Evolutionary conservation across 257 asterid genomes (phyloP), one percentile per base, ranked within the genome.

Genomic region (Solanum medicagineum): DNA sequence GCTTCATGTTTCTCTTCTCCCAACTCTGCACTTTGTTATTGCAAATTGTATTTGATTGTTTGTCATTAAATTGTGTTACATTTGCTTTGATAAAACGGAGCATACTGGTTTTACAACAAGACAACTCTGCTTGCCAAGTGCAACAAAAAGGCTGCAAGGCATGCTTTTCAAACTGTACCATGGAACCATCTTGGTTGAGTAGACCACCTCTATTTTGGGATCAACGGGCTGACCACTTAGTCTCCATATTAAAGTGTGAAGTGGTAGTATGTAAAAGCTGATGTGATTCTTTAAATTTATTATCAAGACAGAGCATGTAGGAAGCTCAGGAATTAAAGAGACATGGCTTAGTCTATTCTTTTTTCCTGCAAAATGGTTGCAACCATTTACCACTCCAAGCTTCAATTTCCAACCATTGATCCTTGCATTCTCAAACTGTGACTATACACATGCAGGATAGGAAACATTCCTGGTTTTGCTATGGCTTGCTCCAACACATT

Each of bases 401-500:
- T 77, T 53, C 49, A 16, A 53, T 51, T 51, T 77, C 65, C 63
- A 77, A 53, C 26, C 8, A 53, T 77, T 77, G 63, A 49, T 26
- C 63, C 60, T 24, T 68, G 12, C 36, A 65, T 49, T 62, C 59
- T 62, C 85, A 82, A 22, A 63, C 77, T 44, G 62, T 82, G 55
- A 44, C 13, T 80, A 62, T 84, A 15, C 42, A 60, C 80, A 53
- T 91, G 91, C 92, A 93, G 98, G 97, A 89, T 90, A 62, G 94
- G 97, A 69, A 90, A 88, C 87, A 90, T 94, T 84, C 91, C 89
- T 69, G 98, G 98, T 84, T 90, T 93, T 81, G 98, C 98, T 47
- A 94, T 94, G 98, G 98, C 95, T 81, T 94, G 98, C 87, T 93
- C 98, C 77, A 94, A 94, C 87, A 94, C 98, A 62, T 93, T 94